Evolutionary conservation across 108 stramenopile genomes (phyloP), one percentile per base, ranked within the genome.

Genomic region (Chaetoceros muelleri): DNA sequence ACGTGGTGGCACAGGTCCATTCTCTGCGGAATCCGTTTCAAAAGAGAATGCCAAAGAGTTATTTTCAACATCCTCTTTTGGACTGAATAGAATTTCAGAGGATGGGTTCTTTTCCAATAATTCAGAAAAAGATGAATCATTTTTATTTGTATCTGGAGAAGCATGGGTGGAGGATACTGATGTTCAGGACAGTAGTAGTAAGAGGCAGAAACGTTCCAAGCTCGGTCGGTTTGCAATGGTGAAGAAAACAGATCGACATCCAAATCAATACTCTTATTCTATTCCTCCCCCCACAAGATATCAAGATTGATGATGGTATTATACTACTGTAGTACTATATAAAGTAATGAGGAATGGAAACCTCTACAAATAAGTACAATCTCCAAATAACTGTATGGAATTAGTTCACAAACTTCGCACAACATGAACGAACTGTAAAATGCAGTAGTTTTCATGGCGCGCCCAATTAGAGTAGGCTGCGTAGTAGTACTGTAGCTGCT

Each of bases 71-170:
- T 31, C 27, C 48, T 70, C 22, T 48, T 67, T 55, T 30, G 28
- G 2, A 30, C 24, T 21, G 49, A 64, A 49, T 51, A 61, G n/a
- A 29, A 25, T 53, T 53, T n/a, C 30, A 25, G 30, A 46, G 21
- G 17, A 25, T 1, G 3, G 21, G 46, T 30, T 58, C 21, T 25
- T 47, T 21, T 44, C 27, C 25, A 28, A 48, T 28, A 57, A 48
- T 22, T n/a, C n/a, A n/a, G n/a, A n/a, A n/a, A n/a, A n/a, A n/a
- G 69, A 46, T 8, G 74, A 72, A 51, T 28, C 28, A 24, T 30
- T 75, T 28, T 25, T 75, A 22, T 72, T 58, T 58, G 70, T 69
- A 28, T 54, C 55, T 29, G 74, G 74, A 10, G 74, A 75, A 31
- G 70, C 74, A 44, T 51, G 49, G 49, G 16, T 51, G 16, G 49